A percentile compares a stretch with the other conserved stretches of the same genome.
phyloP scores from a whole-genome alignment of 129 eudicot genomes.

The Pittosporum tobira region DNA sequence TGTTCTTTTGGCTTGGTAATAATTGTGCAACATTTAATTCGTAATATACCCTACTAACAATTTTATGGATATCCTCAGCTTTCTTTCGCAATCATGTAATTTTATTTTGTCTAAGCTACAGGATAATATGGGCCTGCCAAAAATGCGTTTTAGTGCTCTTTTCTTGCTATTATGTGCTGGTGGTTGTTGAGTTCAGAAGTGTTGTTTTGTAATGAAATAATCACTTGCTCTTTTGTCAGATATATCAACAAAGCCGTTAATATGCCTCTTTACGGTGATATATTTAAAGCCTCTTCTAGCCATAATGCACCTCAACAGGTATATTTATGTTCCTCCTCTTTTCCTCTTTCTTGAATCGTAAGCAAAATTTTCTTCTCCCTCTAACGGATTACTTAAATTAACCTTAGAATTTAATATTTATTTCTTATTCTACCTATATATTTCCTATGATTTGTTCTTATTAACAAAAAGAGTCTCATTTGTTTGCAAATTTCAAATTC shows the following conservation, averaged over 20 bases:
- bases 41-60: not conserved
- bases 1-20: not conserved
- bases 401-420: too few species aligned
- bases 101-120: too few species aligned
- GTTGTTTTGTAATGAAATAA: constrained; percentile 18
- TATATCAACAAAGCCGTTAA: constrained; percentile 14
- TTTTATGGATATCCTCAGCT: too few species aligned
- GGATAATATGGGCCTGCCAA: not conserved
- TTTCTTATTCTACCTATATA: too few species aligned
- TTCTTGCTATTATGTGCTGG: constrained; percentile 9
- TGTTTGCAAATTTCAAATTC: not conserved
- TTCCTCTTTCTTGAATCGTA: not conserved
- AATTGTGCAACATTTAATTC: not conserved
- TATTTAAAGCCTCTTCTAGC: constrained; percentile 12
- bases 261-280: constrained; percentile 22
- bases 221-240: constrained; percentile 11
- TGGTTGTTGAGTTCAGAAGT: constrained; percentile 1
- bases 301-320: constrained; percentile 25
- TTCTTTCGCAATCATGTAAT: too few species aligned
- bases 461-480: too few species aligned
- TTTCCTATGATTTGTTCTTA: not conserved
- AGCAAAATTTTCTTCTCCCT: not conserved
- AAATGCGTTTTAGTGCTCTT: not conserved
- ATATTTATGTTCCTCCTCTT: not conserved
- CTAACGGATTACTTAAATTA: not conserved